phyloP scores from a whole-genome alignment of 1,284 basidiomycete species.

The Megacollybia platyphylla region DNA sequence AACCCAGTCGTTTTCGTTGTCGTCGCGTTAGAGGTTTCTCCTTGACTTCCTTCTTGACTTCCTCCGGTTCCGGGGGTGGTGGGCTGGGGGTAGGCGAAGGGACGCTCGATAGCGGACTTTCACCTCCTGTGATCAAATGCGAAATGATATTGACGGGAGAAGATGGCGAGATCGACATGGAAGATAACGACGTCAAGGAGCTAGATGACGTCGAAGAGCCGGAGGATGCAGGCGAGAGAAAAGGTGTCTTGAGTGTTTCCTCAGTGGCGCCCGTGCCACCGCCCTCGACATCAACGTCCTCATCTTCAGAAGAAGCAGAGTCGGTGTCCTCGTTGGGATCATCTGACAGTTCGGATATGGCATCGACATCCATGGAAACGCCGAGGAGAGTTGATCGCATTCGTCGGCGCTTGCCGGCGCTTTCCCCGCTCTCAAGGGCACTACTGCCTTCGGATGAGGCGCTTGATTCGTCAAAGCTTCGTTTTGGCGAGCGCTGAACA shows the following conservation, averaged over 20 bases:
- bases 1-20: conserved; percentile 34
- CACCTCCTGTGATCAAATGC: neutral
- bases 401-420: neutral
- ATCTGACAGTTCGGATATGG: neutral
- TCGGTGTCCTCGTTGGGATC: neutral
- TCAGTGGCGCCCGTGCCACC: neutral
- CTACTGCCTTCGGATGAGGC: neutral
- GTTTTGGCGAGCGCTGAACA: conserved; percentile 40
- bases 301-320: neutral
- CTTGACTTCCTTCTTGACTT: neutral
- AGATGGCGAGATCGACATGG: neutral
- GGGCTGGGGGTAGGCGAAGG: neutral
- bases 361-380: neutral
- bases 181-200: neutral
- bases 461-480: conserved; percentile 49
- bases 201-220: neutral
- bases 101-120: neutral
- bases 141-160: no score
- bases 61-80: neutral
- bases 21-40: conserved; percentile 26
- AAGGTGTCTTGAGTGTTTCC: neutral
- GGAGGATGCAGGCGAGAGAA: neutral
- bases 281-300: neutral
- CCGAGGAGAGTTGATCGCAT: neutral
- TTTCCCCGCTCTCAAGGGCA: no score